Percentiles rank a stretch among this genome's conserved stretches.
phyloP scores from a whole-genome alignment of 2,329 filamentous ascomycete genomes.

The Ilyonectria sp. region DNA sequence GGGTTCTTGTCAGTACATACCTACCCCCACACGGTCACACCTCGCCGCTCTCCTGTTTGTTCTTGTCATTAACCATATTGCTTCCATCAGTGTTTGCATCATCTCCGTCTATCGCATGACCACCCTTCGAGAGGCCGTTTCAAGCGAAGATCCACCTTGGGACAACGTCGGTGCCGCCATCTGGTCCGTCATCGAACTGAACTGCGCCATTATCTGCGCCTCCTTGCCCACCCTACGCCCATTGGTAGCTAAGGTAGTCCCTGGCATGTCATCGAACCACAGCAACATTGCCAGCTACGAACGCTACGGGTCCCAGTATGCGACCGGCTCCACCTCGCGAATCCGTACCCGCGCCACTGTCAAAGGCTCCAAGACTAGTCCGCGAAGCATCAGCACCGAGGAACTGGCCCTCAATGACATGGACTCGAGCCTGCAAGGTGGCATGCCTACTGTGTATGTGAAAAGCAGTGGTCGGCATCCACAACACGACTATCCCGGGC shows the following conservation, averaged over 20 bases:
- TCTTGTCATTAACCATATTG: too few species aligned
- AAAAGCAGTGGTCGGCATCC: too few species aligned
- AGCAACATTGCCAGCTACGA: too few species aligned
- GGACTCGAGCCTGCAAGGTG: neutral
- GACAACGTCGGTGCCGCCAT: constrained; percentile 50
- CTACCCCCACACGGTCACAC: too few species aligned
- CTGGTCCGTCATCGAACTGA: constrained; percentile 52
- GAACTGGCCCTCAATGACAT: constrained; percentile 44
- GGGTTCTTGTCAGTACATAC: constrained; percentile 50
- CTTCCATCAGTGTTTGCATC: constrained; percentile 47
- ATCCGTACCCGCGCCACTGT: constrained; percentile 11
- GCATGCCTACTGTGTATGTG: too few species aligned
- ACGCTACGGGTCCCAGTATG: too few species aligned
- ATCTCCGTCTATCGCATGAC: constrained; percentile 53
- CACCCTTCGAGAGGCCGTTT: constrained; percentile 48
- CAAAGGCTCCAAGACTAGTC: constrained; percentile 29
- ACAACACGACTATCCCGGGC: too few species aligned
- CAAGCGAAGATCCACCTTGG: constrained; percentile 50
- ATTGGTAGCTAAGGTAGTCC: constrained; percentile 40
- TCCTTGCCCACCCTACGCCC: constrained; percentile 51
- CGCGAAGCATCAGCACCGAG: constrained; percentile 42
- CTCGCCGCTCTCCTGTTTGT: neutral
- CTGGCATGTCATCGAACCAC: too few species aligned
- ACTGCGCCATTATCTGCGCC: constrained; percentile 49
- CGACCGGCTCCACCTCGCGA: too few species aligned